A percentile compares a stretch with the other conserved stretches of the same genome.
Evolutionary conservation across 2,329 filamentous ascomycete genomes (phyloP).

Genomic region (Aspergillus novoparasiticus): DNA sequence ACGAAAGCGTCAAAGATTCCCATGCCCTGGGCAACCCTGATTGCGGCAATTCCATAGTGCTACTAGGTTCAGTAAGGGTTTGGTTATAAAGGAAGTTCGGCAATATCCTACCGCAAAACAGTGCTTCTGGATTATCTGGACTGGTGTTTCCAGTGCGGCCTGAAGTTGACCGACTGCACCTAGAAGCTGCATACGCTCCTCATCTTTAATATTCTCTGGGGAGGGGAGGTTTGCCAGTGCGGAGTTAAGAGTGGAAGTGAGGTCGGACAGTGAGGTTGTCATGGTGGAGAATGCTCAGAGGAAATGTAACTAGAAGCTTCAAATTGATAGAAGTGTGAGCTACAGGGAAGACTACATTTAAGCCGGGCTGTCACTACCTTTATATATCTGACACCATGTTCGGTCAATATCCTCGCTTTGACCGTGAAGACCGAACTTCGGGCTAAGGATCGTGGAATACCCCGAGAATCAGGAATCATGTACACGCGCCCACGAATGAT

Average conservation of each 20-base stretch:
- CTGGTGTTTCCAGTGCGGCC: slow-evolving; percentile 12
- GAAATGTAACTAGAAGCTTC: background rate
- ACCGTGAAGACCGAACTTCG: background rate
- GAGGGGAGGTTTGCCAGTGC: slow-evolving; percentile 13
- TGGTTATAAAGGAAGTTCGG: too few relatives aligned
- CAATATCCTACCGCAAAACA: slow-evolving; percentile 7
- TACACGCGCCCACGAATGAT: background rate
- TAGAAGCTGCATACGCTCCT: slow-evolving; percentile 17
- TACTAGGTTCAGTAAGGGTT: background rate
- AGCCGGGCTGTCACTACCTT: background rate
- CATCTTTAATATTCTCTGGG: slow-evolving; percentile 18
- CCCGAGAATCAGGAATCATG: background rate
- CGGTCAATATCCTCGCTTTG: background rate
- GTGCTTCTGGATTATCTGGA: slow-evolving; percentile 10
- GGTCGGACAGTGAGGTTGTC: background rate
- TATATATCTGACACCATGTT: background rate
- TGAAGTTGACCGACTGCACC: slow-evolving; percentile 14
- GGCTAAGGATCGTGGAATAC: background rate
- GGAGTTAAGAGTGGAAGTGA: slow-evolving; percentile 6
- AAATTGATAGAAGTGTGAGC: background rate
- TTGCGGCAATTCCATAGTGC: slow-evolving; percentile 12
- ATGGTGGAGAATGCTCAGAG: background rate
- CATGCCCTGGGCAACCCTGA: slow-evolving; percentile 23
- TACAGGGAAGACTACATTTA: background rate
- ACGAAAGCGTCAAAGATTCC: slow-evolving; percentile 25